Evolutionary conservation across 192 early-diverging fungal genomes (phyloP).

Genomic region (Coemansia sp.): DNA sequence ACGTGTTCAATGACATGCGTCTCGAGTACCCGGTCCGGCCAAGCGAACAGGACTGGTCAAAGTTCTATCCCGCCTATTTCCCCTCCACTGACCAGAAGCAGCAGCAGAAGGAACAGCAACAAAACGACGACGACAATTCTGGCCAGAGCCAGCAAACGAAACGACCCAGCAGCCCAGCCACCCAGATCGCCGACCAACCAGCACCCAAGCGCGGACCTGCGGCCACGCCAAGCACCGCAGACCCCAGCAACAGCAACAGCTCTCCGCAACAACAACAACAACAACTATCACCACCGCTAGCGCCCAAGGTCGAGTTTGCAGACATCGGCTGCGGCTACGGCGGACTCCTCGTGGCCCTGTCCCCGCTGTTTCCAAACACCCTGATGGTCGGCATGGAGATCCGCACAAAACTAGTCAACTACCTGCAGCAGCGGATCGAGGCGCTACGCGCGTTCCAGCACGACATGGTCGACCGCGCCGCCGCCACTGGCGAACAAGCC

Average conservation of each 20-base stretch:
- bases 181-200: neutral
- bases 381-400: constrained; percentile 99
- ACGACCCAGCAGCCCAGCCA: constrained; percentile 22
- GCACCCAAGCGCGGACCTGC: constrained; percentile 38
- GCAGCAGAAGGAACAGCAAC: constrained; percentile 19
- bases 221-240: neutral
- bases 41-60: constrained; percentile 84
- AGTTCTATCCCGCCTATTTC: constrained; percentile 76
- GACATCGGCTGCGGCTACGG: constrained; percentile 99
- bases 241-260: neutral
- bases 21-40: constrained; percentile 87
- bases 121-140: constrained; percentile 2
- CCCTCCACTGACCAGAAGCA: neutral
- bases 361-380: constrained; percentile 87
- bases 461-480: constrained; percentile 14
- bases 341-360: constrained; percentile 82
- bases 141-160: constrained; percentile 4
- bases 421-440: constrained; percentile 85
- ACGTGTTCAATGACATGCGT: constrained; percentile 94
- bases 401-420: constrained; percentile 90
- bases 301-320: constrained; percentile 81
- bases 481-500: neutral
- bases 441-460: constrained; percentile 72
- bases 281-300: neutral
- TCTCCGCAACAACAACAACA: no score